Evolutionary conservation across 2,329 filamentous ascomycete genomes (phyloP).

Genomic region (Trichoderma sp.): DNA sequence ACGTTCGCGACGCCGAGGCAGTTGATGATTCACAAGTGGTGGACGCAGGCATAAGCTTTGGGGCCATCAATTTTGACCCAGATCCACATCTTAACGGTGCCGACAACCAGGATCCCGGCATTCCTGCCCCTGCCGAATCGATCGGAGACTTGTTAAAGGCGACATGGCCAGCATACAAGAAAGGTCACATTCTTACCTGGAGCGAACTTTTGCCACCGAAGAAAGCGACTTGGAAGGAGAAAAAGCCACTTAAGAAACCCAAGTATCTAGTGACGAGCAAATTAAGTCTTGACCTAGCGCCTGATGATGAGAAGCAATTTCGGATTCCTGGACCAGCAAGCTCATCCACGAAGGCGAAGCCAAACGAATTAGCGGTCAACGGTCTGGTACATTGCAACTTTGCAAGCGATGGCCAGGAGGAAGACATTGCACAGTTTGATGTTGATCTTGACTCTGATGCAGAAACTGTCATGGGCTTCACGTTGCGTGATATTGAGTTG

Average conservation of each 20-base stretch:
- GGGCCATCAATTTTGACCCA: conserved; percentile 48
- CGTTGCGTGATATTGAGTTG: conserved; percentile 76
- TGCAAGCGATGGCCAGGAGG: conserved; percentile 37
- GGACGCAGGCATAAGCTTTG: conserved; percentile 36
- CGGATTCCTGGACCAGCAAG: conserved; percentile 64
- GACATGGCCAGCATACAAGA: conserved; percentile 77
- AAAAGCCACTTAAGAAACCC: conserved; percentile 73
- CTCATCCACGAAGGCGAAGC: conserved; percentile 52
- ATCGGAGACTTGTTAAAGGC: conserved; percentile 73
- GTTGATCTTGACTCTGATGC: conserved; percentile 52
- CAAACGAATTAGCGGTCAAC: conserved; percentile 50
- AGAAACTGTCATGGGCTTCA: conserved; percentile 71
- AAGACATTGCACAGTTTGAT: conserved; percentile 42
- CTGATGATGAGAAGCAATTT: conserved; percentile 84
- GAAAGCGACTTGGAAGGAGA: conserved; percentile 72
- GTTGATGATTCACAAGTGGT: conserved; percentile 35
- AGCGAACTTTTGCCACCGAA: conserved; percentile 80
- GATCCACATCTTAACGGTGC: conserved; percentile 42
- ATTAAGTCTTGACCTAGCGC: conserved; percentile 78
- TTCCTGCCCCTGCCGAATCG: conserved; percentile 69
- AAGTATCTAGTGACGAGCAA: conserved; percentile 84
- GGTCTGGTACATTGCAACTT: conserved; percentile 47
- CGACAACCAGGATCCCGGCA: conserved; percentile 58
- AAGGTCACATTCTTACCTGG: conserved; percentile 72
- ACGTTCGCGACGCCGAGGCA: conserved; percentile 40